These are phyloP conservation scores for Taxillus chinensis DNA, from an alignment of 164 flowering plant species.

Conservation along the genomic window DNA sequence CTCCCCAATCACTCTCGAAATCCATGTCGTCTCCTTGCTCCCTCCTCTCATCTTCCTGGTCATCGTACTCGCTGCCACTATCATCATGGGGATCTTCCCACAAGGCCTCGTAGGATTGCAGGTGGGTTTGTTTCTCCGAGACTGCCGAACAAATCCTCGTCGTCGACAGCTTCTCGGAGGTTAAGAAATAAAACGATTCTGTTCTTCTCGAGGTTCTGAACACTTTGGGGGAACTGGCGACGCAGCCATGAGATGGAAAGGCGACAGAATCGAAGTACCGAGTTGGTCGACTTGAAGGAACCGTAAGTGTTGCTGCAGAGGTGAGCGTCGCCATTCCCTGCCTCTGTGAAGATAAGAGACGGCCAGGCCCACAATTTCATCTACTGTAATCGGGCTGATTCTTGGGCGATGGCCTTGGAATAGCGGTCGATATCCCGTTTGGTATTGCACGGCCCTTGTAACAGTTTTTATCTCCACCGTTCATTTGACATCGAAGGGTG, in stretches of 20 bases:
- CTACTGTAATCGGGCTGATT: no score
- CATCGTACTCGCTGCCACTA: constrained; percentile 37
- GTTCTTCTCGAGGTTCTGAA: background rate
- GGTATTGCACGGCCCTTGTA: no score
- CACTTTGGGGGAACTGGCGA: background rate
- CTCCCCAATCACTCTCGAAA: constrained; percentile 53
- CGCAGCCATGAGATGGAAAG: background rate
- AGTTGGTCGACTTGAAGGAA: no score
- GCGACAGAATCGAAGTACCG: no score
- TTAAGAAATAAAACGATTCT: background rate
- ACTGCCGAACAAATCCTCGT: constrained; percentile 1
- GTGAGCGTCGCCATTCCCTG: no score
- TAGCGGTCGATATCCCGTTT: no score
- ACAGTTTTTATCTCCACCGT: no score
- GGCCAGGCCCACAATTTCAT: no score
- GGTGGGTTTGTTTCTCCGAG: constrained; percentile 8
- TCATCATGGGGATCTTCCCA: constrained; percentile 85
- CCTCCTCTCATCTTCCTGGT: constrained; percentile 21
- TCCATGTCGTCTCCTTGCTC: constrained; percentile 34
- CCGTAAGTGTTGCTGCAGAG: no score
- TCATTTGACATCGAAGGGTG: no score
- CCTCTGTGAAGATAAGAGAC: no score
- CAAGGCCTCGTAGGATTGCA: constrained; percentile 8
- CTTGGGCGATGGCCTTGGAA: no score
- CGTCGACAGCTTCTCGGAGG: background rate